These are phyloP conservation scores for Fusarium sp. DNA, from an alignment of 2,329 filamentous ascomycete species.

Conservation along the genomic window DNA sequence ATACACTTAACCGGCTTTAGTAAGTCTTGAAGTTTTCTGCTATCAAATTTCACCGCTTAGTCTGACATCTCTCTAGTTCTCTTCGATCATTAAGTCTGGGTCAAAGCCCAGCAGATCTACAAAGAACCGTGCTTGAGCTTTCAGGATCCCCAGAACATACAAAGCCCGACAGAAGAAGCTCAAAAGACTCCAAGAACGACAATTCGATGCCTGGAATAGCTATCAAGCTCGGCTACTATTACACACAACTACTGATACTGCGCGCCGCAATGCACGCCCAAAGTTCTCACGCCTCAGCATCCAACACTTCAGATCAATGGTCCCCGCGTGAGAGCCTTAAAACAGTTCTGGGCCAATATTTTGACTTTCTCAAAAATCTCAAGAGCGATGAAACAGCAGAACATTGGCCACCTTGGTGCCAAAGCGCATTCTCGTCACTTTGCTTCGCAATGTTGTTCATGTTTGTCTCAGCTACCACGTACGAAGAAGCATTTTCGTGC, in stretches of 20 bases:
- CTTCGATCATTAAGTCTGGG: not conserved
- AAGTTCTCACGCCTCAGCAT: no score
- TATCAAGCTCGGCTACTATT: not conserved
- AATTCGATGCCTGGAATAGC: not conserved
- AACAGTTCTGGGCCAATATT: not conserved
- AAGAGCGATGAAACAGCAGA: not conserved
- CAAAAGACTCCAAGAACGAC: fast-evolving
- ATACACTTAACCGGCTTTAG: not conserved
- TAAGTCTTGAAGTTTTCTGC: no score
- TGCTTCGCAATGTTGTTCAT: not conserved
- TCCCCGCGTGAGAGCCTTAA: not conserved
- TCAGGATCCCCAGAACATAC: not conserved
- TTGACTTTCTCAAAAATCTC: not conserved
- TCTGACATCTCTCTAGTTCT: not conserved
- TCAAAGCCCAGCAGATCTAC: not conserved
- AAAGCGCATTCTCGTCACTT: not conserved
- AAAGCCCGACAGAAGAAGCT: fast-evolving
- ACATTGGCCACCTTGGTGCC: not conserved
- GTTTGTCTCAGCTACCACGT: not conserved
- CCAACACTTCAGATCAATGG: not conserved
- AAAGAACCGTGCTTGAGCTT: not conserved
- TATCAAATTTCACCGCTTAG: no score
- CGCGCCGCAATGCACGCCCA: not conserved
- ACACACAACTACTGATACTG: not conserved
- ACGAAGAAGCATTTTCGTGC: not conserved